Evolutionary conservation across 768 basidiomycete species (phyloP).

Genomic region (Serendipita vermifera): DNA sequence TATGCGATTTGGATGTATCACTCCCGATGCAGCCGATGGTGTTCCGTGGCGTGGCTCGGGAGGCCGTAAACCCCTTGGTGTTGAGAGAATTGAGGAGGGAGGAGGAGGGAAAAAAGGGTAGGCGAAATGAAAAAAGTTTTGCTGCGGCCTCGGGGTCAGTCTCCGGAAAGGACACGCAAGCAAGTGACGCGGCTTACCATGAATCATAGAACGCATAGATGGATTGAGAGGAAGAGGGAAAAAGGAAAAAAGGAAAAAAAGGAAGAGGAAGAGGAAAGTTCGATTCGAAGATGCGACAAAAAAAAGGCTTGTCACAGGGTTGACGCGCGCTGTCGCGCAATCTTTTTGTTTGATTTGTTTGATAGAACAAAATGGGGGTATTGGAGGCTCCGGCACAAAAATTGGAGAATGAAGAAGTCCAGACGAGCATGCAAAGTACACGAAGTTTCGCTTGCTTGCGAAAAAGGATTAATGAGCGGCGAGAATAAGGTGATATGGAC

Average conservation of each 20-base stretch:
- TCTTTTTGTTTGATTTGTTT: background rate
- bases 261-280: no score
- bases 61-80: background rate
- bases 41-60: background rate
- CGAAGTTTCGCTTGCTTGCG: background rate
- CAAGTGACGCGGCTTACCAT: background rate
- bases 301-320: background rate
- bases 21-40: background rate
- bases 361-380: conserved; percentile 6
- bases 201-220: no score
- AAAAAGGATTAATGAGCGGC: conserved; percentile 1
- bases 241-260: no score
- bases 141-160: background rate
- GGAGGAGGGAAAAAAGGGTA: background rate
- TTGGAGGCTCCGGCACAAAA: conserved; percentile 2
- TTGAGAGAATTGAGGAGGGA: background rate
- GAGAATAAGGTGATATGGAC: background rate
- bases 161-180: background rate
- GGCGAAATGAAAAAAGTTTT: background rate
- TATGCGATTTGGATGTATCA: background rate
- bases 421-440: conserved; percentile 5
- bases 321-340: background rate
- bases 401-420: background rate
- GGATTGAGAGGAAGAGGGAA: no score
- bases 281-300: background rate